Evolutionary conservation across 2,329 filamentous ascomycete species (phyloP).

Genomic region (Talaromyces piceae): DNA sequence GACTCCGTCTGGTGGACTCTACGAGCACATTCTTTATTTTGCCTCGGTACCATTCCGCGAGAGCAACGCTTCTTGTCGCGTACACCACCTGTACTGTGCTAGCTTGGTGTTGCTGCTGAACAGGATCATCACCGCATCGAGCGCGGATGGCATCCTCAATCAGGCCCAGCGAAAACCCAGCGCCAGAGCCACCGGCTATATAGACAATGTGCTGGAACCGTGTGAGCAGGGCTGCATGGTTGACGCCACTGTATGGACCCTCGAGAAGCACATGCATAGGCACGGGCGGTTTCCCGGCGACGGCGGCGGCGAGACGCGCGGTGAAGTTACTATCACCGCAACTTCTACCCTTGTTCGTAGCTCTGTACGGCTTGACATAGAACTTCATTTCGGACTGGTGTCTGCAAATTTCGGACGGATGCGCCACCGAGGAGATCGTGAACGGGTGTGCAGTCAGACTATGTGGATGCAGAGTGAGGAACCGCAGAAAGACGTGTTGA

Average conservation of each 20-base stretch:
- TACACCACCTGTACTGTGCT: conserved; percentile 2
- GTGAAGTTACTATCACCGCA: conserved; percentile 40
- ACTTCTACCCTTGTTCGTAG: no score
- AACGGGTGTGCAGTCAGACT: conserved; percentile 59
- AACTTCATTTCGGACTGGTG: conserved; percentile 49
- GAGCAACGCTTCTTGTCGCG: neutral
- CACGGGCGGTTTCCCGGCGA: conserved; percentile 27
- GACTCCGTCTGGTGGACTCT: neutral
- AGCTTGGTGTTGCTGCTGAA: neutral
- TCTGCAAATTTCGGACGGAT: conserved; percentile 39
- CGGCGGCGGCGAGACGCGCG: conserved; percentile 35
- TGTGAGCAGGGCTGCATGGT: conserved; percentile 24
- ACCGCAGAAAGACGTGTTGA: conserved; percentile 57
- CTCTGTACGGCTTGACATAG: conserved; percentile 39
- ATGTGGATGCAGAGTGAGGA: conserved; percentile 40
- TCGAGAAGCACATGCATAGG: conserved; percentile 46
- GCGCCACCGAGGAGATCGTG: conserved; percentile 49
- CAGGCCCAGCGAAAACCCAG: conserved; percentile 46
- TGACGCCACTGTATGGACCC: conserved; percentile 52
- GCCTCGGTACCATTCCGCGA: conserved; percentile 2
- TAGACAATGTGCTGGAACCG: conserved; percentile 41
- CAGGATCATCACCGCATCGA: neutral
- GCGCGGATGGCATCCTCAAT: conserved; percentile 21
- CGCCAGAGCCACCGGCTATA: conserved; percentile 51
- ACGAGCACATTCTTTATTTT: neutral